These are phyloP conservation scores for Adiantum capillusveneris DNA, from an alignment of 75 land plant species.

Conservation along the genomic window DNA sequence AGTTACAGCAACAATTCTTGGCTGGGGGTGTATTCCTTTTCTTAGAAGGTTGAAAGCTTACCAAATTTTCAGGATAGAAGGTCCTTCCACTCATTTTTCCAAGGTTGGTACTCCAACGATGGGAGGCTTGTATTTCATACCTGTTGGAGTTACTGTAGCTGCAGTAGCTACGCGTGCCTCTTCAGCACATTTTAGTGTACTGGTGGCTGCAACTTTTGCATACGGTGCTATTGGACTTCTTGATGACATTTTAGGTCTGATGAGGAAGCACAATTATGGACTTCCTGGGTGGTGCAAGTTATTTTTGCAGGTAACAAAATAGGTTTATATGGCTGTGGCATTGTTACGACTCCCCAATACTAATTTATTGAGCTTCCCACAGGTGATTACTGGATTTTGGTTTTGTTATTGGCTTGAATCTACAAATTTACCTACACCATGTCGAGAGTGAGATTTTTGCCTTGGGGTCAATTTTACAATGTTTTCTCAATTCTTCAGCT, in stretches of 20 bases:
- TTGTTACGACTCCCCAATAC: too few species aligned
- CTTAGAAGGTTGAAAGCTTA: constrained; percentile 43
- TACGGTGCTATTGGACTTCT: constrained; percentile 72
- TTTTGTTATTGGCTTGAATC: constrained; percentile 76
- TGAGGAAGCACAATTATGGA: constrained; percentile 58
- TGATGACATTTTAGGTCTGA: constrained; percentile 48
- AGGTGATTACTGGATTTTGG: constrained; percentile 60
- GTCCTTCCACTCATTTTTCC: constrained; percentile 34
- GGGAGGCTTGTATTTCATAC: constrained; percentile 91
- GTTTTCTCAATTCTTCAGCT: too few species aligned
- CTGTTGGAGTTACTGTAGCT: constrained; percentile 64
- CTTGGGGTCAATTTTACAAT: too few species aligned
- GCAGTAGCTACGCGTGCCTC: constrained; percentile 27
- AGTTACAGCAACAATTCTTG: constrained; percentile 37
- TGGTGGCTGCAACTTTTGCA: constrained; percentile 49
- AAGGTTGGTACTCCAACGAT: constrained; percentile 82
- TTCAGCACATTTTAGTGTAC: constrained; percentile 47
- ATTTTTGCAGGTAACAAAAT: constrained; percentile 43
- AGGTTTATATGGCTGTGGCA: too few species aligned
- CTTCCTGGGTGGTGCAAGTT: constrained; percentile 55
- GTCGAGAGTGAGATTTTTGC: constrained; percentile 49
- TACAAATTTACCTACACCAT: constrained; percentile 59
- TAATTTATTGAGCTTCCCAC: constrained; percentile 6
- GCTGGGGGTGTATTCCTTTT: constrained; percentile 60
- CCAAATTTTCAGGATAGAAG: constrained; percentile 49